Evolutionary conservation across 257 asterid species (phyloP), one percentile per base, ranked within the genome.

Genomic region (Lavandula angustifolia): DNA sequence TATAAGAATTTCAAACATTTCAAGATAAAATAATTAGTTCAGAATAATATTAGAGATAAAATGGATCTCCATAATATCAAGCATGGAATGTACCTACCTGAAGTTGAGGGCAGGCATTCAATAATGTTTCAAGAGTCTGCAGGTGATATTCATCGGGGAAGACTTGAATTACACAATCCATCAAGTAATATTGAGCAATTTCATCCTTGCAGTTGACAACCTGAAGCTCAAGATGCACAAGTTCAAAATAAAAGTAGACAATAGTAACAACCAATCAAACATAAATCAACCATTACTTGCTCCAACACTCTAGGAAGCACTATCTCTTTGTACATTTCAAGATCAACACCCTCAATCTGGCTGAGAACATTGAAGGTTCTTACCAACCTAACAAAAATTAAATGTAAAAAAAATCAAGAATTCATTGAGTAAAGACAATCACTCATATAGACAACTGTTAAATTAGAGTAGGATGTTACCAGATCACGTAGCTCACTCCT

Each of bases 401-500:
- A 35, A 62, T 11, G 59, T 27, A 60, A 74, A 73, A n/a, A 66
- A 70, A 64, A 73, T 46, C 58, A 67, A 61, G 56, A 44, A 37
- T 44, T 49, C 43, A 55, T 67, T 82, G 76, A 72, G 76, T 66
- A 33, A 32, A 66, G 38, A 59, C 65, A 55, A 31, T 31, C 54
- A 71, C 56, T 50, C 54, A 56, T 17, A 60, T 65, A 72, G 73
- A 40, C 57, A 73, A 53, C 43, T 3, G 0, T 43, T 58, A 70
- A 63, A 51, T 33, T 64, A 72, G 46, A 59, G 51, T 54, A 73
- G 44, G 64, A 73, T 59, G 54, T 62, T 90, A 94, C 99, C 68
- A 94, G 98, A 81, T 94, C 99, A 52, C 99, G 96, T 60, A 94
- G 98, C 83, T 94, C 98, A 77, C 83, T 88, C 85, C 99, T 86